A percentile compares a stretch with the other conserved stretches of the same genome.
Evolutionary conservation across 106 monocot species (phyloP).

Genomic region (Apostasia shenzhenica): DNA sequence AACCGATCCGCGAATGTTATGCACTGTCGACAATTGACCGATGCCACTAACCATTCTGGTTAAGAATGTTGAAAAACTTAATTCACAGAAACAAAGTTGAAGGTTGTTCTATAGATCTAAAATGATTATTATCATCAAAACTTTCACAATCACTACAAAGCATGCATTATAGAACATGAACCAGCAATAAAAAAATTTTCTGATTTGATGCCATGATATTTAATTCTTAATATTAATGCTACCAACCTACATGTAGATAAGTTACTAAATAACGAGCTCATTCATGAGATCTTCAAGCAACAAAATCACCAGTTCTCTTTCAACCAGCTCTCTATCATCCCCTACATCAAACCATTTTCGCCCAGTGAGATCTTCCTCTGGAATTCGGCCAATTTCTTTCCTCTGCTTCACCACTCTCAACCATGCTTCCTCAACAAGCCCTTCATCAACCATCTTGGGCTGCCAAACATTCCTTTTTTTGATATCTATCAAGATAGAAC

Average conservation of each 20-base stretch:
- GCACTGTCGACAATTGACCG: too few species aligned
- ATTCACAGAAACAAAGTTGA: too few species aligned
- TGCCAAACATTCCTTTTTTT: conserved; percentile 8
- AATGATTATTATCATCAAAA: too few species aligned
- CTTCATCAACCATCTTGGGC: conserved; percentile 15
- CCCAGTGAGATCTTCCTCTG: conserved; percentile 9
- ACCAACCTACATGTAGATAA: neutral
- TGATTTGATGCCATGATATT: too few species aligned
- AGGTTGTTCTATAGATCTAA: too few species aligned
- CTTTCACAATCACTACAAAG: too few species aligned
- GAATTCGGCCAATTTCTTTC: conserved; percentile 12
- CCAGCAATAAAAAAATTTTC: too few species aligned
- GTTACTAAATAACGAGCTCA: conserved; percentile 34
- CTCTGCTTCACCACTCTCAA: conserved; percentile 31
- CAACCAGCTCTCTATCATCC: conserved; percentile 27
- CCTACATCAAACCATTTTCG: conserved; percentile 25
- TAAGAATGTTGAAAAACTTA: too few species aligned
- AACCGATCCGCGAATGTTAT: too few species aligned
- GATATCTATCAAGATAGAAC: conserved; percentile 29
- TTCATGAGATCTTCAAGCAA: conserved; percentile 48
- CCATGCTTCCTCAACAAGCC: conserved; percentile 52
- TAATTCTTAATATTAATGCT: too few species aligned
- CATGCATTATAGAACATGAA: too few species aligned
- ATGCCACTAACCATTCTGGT: too few species aligned
- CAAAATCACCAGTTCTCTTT: conserved; percentile 36